Evolutionary conservation across 2,329 filamentous ascomycete species (phyloP), one percentile per base, ranked within the genome.

Genomic region (Penicillium sp.): DNA sequence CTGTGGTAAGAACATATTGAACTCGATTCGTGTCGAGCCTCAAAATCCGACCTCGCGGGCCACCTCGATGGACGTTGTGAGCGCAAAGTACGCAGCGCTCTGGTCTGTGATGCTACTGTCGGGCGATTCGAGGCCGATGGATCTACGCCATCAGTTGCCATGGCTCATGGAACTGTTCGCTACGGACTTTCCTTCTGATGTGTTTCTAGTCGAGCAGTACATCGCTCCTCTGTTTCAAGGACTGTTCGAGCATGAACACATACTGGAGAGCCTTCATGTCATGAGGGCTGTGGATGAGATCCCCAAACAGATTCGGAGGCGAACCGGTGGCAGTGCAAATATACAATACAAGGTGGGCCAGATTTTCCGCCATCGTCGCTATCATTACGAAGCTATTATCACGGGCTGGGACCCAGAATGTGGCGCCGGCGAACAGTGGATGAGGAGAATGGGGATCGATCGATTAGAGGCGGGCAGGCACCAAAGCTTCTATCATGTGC

Each of bases 401-500:
- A 90, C 89, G 15, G 92, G 92, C n/a, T 99, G 93, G 92, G 87
- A 89, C 65, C 74, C 75, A 27, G 79, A 81, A 60, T 88, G 81
- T 68, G 82, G 76, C 53, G 82, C 80, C 11, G 78, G 79, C 50
- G 86, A 87, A 64, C 80, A 79, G 58, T 89, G 82, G 87, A 87
- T 85, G 68, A 78, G 79, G 70, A 80, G 81, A 62, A 87, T 87
- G 81, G 77, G 79, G 46, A 84, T 90, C 10, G 85, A 88, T 71
- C 76, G 74, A 25, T 73, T 87, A 54, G 76, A 79, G n/a, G 76
- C 79, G 52, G 87, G 85, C 2, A 78, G 83, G 45, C 75, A 84
- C 59, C 87, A 91, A 74, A 87, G 86, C 34, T 96, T 91, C 66
- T 97, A 96, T 72, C 89, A 92, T 65, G 90, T 90, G 67, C 79